These are phyloP conservation scores for Magnaporthales sp. DNA, from an alignment of 2,329 filamentous ascomycete genomes.

Conservation along the genomic window DNA sequence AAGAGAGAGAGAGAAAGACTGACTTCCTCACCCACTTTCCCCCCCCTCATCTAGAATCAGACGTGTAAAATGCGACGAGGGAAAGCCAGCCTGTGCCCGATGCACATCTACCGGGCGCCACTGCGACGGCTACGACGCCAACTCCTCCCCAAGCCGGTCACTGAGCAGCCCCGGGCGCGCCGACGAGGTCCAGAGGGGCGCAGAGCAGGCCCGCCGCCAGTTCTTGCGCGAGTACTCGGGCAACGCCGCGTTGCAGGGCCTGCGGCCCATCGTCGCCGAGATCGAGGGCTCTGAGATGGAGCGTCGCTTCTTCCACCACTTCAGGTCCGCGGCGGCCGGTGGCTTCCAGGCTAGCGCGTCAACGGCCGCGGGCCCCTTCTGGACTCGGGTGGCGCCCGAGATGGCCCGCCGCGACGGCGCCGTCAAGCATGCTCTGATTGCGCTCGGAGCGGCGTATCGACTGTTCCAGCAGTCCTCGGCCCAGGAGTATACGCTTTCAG, in stretches of 20 bases:
- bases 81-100: slow-evolving; percentile 22
- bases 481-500: not conserved
- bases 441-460: slow-evolving; percentile 22
- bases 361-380: slow-evolving; percentile 21
- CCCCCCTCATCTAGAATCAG: slow-evolving; percentile 19
- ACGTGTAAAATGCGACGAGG: slow-evolving; percentile 26
- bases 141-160: slow-evolving; percentile 8
- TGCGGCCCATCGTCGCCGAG: slow-evolving; percentile 24
- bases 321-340: slow-evolving; percentile 20
- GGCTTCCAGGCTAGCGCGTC: slow-evolving; percentile 16
- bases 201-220: slow-evolving; percentile 16
- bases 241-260: slow-evolving; percentile 16
- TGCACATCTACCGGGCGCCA: slow-evolving; percentile 24
- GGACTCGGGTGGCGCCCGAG: slow-evolving; percentile 20
- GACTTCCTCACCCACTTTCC: not conserved
- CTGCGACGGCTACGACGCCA: slow-evolving; percentile 26
- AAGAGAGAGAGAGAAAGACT: slow-evolving; percentile 11
- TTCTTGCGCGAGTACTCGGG: slow-evolving; percentile 17
- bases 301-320: slow-evolving; percentile 25
- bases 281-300: slow-evolving; percentile 25
- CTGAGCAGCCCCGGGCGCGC: slow-evolving; percentile 6
- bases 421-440: slow-evolving; percentile 24
- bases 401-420: slow-evolving; percentile 20
- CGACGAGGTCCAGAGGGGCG: slow-evolving; percentile 11
- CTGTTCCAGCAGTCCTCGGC: slow-evolving; percentile 13